These are phyloP conservation scores for Fistulinella cinereoalba DNA, from an alignment of 1,284 basidiomycete genomes.

Conservation along the genomic window DNA sequence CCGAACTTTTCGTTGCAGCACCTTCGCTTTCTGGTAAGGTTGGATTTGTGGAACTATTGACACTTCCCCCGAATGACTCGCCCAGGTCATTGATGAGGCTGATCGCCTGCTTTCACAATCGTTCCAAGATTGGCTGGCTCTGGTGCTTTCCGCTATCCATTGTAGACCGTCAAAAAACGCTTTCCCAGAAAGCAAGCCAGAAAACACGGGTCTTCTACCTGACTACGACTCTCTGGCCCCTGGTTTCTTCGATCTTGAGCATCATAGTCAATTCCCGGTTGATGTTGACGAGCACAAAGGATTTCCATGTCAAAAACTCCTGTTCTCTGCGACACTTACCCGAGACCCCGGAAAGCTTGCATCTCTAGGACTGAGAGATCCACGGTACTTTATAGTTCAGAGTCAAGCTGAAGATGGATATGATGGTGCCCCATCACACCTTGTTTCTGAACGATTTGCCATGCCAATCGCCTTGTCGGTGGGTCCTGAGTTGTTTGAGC, in stretches of 20 bases:
- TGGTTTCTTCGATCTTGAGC: conserved; percentile 47
- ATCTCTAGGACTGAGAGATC: conserved; percentile 73
- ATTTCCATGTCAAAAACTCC: conserved; percentile 86
- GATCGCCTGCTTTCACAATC: conserved; percentile 93
- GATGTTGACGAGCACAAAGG: conserved; percentile 55
- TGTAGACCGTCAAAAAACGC: conserved; percentile 36
- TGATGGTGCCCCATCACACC: conserved; percentile 41
- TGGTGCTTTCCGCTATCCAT: conserved; percentile 72
- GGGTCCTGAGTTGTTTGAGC: conserved; percentile 14
- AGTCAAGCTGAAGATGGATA: conserved; percentile 39
- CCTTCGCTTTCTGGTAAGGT: conserved; percentile 79
- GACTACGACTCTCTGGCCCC: conserved; percentile 60
- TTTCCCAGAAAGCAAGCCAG: background rate
- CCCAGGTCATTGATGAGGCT: conserved; percentile 94
- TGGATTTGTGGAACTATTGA: background rate
- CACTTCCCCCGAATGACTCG: conserved; percentile 5
- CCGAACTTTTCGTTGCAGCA: conserved; percentile 92
- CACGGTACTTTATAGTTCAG: conserved; percentile 89
- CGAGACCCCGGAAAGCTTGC: conserved; percentile 91
- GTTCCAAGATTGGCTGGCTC: conserved; percentile 92
- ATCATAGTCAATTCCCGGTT: conserved; percentile 39
- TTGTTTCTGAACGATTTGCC: conserved; percentile 75
- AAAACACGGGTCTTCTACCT: conserved; percentile 14
- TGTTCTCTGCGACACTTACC: conserved; percentile 96
- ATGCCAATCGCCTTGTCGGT: conserved; percentile 79